Evolutionary conservation across 2,329 filamentous ascomycete genomes (phyloP).

Genomic region (Beauveria brongniartii): DNA sequence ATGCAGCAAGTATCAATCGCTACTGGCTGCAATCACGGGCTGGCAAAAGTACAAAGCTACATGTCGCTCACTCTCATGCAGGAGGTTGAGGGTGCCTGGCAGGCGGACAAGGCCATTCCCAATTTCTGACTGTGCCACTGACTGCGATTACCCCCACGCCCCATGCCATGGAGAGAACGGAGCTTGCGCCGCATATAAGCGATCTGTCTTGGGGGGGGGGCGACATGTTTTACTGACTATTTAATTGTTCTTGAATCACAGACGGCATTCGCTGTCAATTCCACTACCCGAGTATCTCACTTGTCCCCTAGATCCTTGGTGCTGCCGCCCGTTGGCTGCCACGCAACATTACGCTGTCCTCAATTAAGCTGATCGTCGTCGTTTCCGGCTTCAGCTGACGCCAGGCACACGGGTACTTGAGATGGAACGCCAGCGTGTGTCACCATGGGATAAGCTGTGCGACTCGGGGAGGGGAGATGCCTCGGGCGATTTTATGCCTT

Average conservation of each 20-base stretch:
- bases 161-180: not conserved
- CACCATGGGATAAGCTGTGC: not conserved
- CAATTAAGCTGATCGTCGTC: not conserved
- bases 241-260: no score
- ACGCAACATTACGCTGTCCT: no score
- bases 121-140: not conserved
- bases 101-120: not conserved
- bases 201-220: not conserved
- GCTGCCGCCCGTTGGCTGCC: no score
- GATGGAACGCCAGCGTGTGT: constrained; percentile 2
- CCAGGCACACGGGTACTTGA: constrained; percentile 1
- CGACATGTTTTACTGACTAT: no score
- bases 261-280: no score
- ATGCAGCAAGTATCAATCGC: not conserved
- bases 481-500: not conserved
- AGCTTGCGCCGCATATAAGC: not conserved
- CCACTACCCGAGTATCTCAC: not conserved
- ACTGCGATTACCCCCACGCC: not conserved
- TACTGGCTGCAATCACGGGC: not conserved
- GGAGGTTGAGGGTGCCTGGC: not conserved
- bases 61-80: not conserved
- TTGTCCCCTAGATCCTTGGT: not conserved
- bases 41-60: not conserved
- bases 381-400: not conserved
- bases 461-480: not conserved